Base-by-base conservation (phyloP, 2,329 filamentous ascomycete genomes). In the Parascedosporium putredinis region DNA sequence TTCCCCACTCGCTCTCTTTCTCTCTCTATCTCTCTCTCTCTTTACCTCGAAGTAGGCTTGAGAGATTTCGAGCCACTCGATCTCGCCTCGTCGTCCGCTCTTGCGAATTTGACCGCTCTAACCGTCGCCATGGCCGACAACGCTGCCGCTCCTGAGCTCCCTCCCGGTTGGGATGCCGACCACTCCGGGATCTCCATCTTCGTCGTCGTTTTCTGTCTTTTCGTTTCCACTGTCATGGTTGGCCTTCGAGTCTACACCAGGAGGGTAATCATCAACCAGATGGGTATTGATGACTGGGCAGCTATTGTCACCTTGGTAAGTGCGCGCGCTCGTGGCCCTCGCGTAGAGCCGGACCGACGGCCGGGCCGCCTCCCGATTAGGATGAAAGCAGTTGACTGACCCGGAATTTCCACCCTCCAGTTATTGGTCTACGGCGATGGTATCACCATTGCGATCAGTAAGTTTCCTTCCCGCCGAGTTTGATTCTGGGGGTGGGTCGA, bases 221-320 rank as follows among this genome's bases (percentile, higher is more conserved):
- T 49, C 10, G 40, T 60, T 9, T 38, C 55, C 2, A 49, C 53
- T 1, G n/a, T 53, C 3, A 53, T 56, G 46, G 54, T 60, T n/a
- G 48, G 45, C 3, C 25, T 58, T 14, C 55, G 61, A 25, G 47
- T 58, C 16, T 62, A 56, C 45, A 59, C 56, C 18, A 51, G 61
- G 27, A 55, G 53, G 5, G 53, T 55, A 12, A 52, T 62, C 24
- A 55, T 61, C 14, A 47, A 55, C 18, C 52, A 56, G 22, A 50
- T 60, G 18, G 61, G 61, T 12, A 43, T 56, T 8, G 59, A 63
- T 40, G 60, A 62, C 43, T 53, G 50, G 33, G 51, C 56, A 14
- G 58, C 59, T 3, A 55, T 60, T n/a, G 16, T 52, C 9, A 56
- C 58, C 5, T 33, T 60, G 40, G 60, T 62, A 38, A 48, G 54